Conservation (phyloP, 148 eudicot species). For the Beta vulgaris region DNA sequence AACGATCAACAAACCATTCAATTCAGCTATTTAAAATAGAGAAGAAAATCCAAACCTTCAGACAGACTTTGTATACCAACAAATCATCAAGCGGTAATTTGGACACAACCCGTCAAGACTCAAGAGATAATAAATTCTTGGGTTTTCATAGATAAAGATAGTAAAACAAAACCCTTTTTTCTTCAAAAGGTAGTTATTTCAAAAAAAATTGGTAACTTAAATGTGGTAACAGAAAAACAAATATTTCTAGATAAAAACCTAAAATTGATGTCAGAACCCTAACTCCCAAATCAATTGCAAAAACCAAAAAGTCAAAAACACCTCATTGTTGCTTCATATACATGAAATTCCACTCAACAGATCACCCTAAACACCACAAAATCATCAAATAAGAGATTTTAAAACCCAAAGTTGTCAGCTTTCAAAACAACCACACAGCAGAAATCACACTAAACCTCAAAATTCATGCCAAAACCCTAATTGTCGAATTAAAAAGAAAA, state of each 20-base stretch:
- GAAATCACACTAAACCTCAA: not conserved
- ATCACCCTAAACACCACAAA: not conserved
- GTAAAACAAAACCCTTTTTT: too few relatives aligned
- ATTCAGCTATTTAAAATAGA: not conserved
- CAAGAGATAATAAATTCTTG: too few relatives aligned
- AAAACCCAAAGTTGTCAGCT: not conserved
- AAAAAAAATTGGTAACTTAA: too few relatives aligned
- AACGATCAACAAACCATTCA: not conserved
- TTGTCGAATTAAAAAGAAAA: not conserved
- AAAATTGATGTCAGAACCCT: too few relatives aligned
- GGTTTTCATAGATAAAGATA: too few relatives aligned
- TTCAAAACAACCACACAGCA: not conserved
- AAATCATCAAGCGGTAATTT: too few relatives aligned
- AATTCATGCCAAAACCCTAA: not conserved
- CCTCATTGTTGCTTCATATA: not conserved
- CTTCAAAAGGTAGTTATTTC: too few relatives aligned
- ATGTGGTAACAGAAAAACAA: too few relatives aligned
- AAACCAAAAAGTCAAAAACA: not conserved
- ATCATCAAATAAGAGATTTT: not conserved
- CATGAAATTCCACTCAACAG: not conserved
- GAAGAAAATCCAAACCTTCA: not conserved
- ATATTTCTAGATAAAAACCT: too few relatives aligned
- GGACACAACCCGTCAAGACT: too few relatives aligned
- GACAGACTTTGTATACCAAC: too few relatives aligned
- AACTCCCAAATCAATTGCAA: slow-evolving; percentile 3